Evolutionary conservation across 805 yeast species (phyloP).

Genomic region (Spathaspora girioi): DNA sequence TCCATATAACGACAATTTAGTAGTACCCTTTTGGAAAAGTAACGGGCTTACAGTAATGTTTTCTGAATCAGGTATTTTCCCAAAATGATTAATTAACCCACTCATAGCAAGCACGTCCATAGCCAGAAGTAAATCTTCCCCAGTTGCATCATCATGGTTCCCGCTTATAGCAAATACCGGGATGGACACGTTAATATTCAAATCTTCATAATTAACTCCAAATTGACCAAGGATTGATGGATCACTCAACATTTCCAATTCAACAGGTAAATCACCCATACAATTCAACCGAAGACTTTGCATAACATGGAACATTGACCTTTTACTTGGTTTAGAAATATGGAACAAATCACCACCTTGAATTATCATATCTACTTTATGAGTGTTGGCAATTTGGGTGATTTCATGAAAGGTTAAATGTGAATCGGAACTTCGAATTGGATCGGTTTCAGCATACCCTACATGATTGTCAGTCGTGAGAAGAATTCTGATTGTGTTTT

Average conservation of each 20-base stretch:
- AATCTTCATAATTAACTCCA: conserved; percentile 84
- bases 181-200: conserved; percentile 79
- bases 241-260: conserved; percentile 77
- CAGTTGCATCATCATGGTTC: conserved; percentile 95
- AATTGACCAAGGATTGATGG: conserved; percentile 64
- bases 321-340: conserved; percentile 81
- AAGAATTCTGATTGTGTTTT: conserved; percentile 71
- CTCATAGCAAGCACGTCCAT: conserved; percentile 77
- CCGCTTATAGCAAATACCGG: conserved; percentile 94
- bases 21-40: conserved; percentile 74
- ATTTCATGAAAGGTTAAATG: conserved; percentile 87
- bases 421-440: conserved; percentile 85
- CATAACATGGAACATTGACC: conserved; percentile 80
- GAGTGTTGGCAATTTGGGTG: conserved; percentile 60
- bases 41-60: conserved; percentile 72
- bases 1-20: conserved; percentile 85
- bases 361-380: conserved; percentile 80
- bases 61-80: conserved; percentile 74
- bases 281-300: conserved; percentile 66
- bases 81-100: conserved; percentile 88
- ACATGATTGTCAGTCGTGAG: conserved; percentile 96
- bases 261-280: conserved; percentile 84
- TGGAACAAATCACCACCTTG: conserved; percentile 96
- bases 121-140: conserved; percentile 77
- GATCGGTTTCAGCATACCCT: conserved; percentile 87